phyloP scores from a whole-genome alignment of 225 moss, liverwort and hornwort species.

The Pleurozium schreberi region DNA sequence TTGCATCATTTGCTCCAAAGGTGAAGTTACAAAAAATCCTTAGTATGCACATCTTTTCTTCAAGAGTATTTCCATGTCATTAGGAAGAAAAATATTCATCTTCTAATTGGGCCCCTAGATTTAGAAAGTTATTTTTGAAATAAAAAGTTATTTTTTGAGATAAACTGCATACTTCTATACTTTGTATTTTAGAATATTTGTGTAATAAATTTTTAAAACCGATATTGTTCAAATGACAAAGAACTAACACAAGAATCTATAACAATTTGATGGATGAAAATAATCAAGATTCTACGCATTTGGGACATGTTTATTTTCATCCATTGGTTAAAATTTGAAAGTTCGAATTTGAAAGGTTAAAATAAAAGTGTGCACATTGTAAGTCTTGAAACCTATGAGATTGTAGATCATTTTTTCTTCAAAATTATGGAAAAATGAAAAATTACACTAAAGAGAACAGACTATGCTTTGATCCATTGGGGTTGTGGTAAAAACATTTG shows the following conservation, averaged over 20 bases:
- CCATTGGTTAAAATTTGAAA: not conserved
- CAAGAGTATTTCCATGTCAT: not conserved
- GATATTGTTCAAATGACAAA: not conserved
- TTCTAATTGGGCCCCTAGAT: not conserved
- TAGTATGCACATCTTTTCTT: rapidly evolving
- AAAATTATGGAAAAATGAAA: not conserved
- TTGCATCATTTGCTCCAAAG: rapidly evolving
- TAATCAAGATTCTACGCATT: not conserved
- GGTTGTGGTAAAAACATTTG: not conserved
- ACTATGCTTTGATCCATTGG: not conserved
- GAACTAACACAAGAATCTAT: not conserved
- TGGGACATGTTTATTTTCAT: not conserved
- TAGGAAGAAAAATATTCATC: not conserved
- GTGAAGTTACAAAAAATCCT: not conserved
- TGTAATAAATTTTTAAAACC: too few relatives aligned
- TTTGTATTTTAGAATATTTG: too few relatives aligned
- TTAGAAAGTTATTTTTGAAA: not conserved
- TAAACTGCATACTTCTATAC: too few relatives aligned
- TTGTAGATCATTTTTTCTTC: too few relatives aligned
- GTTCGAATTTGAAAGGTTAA: not conserved
- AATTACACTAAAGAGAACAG: not conserved
- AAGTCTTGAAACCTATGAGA: too few relatives aligned
- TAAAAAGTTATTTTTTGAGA: too few relatives aligned
- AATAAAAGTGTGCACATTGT: not conserved
- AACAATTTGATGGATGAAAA: not conserved